These are phyloP conservation scores for Epicoccum sorghinum DNA, from an alignment of 2,329 filamentous ascomycete species.

Conservation along the genomic window DNA sequence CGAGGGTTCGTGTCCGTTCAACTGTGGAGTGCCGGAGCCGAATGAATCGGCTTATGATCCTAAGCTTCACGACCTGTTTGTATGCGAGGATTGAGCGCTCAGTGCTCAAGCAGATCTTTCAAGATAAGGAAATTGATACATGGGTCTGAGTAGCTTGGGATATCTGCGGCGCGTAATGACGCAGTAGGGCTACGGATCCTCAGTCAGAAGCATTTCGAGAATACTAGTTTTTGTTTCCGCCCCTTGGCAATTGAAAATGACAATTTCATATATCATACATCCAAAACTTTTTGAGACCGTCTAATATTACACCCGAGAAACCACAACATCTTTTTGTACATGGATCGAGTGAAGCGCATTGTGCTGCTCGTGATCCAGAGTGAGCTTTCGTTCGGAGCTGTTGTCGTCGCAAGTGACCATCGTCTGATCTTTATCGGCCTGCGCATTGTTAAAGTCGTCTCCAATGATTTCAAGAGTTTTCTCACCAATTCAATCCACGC, in stretches of 20 bases:
- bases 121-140: too few species aligned
- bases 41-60: background rate
- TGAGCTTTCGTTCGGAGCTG: conserved; percentile 29
- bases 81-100: background rate
- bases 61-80: background rate
- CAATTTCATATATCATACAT: background rate
- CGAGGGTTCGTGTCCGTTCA: background rate
- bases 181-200: background rate
- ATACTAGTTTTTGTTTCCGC: too few species aligned
- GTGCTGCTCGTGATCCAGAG: conserved; percentile 3
- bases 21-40: background rate
- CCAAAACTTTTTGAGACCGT: too few species aligned
- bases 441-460: background rate
- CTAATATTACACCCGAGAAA: conserved; percentile 14
- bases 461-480: background rate
- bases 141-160: too few species aligned
- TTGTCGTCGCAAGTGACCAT: conserved; percentile 26
- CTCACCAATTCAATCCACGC: conserved; percentile 31
- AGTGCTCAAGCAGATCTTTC: too few species aligned
- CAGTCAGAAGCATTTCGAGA: background rate
- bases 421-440: conserved; percentile 28
- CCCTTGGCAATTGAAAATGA: background rate
- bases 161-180: too few species aligned
- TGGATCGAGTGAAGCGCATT: conserved; percentile 20
- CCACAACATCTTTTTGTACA: conserved; percentile 24